These are phyloP conservation scores for Chamaecyparis obtusa DNA, from an alignment of 75 land plant species.

Conservation along the genomic window DNA sequence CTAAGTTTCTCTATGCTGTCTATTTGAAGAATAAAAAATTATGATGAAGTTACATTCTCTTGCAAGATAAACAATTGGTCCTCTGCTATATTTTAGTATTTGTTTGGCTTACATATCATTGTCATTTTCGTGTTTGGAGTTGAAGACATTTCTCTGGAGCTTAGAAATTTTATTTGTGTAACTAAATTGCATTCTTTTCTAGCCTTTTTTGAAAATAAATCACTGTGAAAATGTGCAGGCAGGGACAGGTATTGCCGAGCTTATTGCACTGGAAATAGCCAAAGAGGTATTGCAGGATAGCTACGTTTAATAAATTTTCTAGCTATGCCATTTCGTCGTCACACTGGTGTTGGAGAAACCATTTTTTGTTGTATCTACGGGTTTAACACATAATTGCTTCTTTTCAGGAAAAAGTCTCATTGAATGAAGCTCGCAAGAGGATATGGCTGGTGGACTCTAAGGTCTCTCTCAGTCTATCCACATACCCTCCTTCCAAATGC, in stretches of 20 bases:
- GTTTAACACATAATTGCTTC: neutral
- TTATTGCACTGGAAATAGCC: slow-evolving; percentile 79
- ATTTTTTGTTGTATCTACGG: no score
- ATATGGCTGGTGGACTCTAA: slow-evolving; percentile 49
- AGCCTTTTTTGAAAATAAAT: neutral
- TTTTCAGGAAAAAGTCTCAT: slow-evolving; percentile 28
- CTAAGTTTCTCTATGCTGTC: neutral
- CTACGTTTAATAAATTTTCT: neutral
- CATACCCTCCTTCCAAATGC: neutral
- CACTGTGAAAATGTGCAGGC: slow-evolving; percentile 50
- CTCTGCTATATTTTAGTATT: neutral
- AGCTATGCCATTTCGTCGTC: neutral
- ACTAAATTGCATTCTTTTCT: neutral
- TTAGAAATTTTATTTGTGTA: neutral
- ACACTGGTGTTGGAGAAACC: neutral
- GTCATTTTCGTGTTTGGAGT: neutral
- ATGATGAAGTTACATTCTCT: neutral
- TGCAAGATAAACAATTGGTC: neutral
- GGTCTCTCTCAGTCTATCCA: slow-evolving; percentile 17
- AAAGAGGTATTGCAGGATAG: slow-evolving; percentile 43
- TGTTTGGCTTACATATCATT: neutral
- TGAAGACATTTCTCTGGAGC: neutral
- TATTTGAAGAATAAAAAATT: neutral
- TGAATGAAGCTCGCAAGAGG: slow-evolving; percentile 45
- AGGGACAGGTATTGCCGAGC: slow-evolving; percentile 90